Percentiles rank a stretch among this genome's conserved stretches.
Evolutionary conservation across 1,284 basidiomycete genomes (phyloP).

Genomic region (Exobasidium cylindrosporum): DNA sequence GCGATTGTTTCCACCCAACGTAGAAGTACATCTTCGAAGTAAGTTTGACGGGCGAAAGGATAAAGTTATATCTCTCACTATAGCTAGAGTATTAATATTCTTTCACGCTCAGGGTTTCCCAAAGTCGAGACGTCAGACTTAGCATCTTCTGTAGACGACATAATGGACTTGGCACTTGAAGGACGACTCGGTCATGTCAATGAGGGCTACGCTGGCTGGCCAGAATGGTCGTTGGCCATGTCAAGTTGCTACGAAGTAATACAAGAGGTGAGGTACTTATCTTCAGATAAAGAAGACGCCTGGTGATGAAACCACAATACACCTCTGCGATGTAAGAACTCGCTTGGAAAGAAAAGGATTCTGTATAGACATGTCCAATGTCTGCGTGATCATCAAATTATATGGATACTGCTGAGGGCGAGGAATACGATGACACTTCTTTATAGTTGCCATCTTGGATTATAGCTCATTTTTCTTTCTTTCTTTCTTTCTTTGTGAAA

Average conservation of each 20-base stretch:
- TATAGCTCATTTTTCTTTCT: not conserved
- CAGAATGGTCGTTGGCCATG: constrained; percentile 21
- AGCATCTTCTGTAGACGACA: constrained; percentile 34
- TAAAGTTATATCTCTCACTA: too few species aligned
- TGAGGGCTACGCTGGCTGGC: constrained; percentile 22
- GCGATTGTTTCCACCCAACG: constrained; percentile 61
- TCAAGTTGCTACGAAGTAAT: constrained; percentile 8
- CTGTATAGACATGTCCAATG: not conserved
- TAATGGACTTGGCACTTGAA: constrained; percentile 24
- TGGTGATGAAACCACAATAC: too few species aligned
- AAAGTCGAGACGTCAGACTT: constrained; percentile 38
- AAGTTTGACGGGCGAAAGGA: too few species aligned
- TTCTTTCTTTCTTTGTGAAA: not conserved
- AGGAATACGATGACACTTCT: too few species aligned
- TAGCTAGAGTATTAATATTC: too few species aligned
- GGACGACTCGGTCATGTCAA: constrained; percentile 26
- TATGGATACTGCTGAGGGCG: constrained; percentile 6
- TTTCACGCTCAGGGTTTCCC: constrained; percentile 37
- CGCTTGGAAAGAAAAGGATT: not conserved
- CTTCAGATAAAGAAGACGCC: not conserved
- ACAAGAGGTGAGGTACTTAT: constrained; percentile 17
- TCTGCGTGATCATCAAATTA: not conserved
- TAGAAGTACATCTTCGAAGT: constrained; percentile 38
- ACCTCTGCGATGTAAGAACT: not conserved
- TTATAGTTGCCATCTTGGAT: too few species aligned